These are phyloP conservation scores for Sporisorium scitamineum DNA, from an alignment of 1,284 basidiomycete species.

Conservation along the genomic window DNA sequence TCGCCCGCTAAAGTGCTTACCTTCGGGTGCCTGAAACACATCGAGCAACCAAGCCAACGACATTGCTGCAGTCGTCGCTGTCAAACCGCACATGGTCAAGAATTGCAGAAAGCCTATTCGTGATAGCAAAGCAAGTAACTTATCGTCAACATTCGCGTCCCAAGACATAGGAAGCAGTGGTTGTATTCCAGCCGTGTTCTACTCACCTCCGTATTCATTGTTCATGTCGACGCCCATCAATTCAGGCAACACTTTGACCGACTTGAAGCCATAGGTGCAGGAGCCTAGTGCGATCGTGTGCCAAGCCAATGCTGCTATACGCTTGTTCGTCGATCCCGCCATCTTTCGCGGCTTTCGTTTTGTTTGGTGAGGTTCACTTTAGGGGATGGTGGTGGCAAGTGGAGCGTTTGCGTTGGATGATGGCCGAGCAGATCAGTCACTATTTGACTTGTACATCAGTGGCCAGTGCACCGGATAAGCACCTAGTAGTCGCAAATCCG, in stretches of 20 bases:
- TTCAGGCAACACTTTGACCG: constrained; percentile 19
- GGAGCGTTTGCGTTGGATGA: background rate
- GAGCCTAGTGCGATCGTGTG: constrained; percentile 33
- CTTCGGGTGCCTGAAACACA: constrained; percentile 21
- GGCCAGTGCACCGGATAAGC: background rate
- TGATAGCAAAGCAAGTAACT: background rate
- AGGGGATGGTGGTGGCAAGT: background rate
- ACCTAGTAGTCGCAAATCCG: background rate
- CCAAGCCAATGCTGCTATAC: constrained; percentile 15
- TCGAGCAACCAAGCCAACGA: constrained; percentile 26
- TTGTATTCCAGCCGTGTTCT: too few species aligned
- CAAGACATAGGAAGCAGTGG: background rate
- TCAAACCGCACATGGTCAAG: constrained; percentile 44
- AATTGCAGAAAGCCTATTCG: constrained; percentile 34
- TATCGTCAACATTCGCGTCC: background rate
- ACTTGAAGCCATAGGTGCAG: constrained; percentile 39
- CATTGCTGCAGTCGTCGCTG: constrained; percentile 18
- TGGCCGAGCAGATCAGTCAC: too few species aligned
- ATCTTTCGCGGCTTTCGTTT: constrained; percentile 6
- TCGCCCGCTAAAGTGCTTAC: constrained; percentile 5
- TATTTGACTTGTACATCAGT: background rate
- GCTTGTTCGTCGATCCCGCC: constrained; percentile 4
- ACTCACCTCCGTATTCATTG: constrained; percentile 38
- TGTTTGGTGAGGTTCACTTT: background rate
- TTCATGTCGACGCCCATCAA: constrained; percentile 22